Base-by-base conservation (phyloP, 2,329 filamentous ascomycete genomes). In the Diaporthe vexans region DNA sequence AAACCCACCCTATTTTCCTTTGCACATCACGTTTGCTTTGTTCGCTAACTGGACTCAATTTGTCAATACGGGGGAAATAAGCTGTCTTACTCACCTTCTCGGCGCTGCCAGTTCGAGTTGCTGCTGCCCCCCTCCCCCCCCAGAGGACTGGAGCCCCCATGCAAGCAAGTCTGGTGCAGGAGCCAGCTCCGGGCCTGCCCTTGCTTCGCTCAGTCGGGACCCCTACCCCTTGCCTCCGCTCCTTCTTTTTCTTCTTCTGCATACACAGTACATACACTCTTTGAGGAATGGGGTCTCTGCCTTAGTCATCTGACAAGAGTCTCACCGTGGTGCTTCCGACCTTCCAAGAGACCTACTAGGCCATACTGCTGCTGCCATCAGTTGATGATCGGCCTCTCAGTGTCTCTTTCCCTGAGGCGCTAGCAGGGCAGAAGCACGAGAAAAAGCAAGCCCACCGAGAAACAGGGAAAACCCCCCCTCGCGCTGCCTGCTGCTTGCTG, bases 31-130 rank as follows among this genome's bases (percentile, higher is more conserved):
- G 59, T 35, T 70, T 70, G 35, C 51, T 70, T 57, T 70, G 67
- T 52, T 63, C 46, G 69, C 58, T 43, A 72, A 54, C 33, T 52
- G 69, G 26, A 35, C 57, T 61, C 57, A 54, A 54, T 52, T 37
- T 52, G 63, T 67, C 63, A 67, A 52, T 67, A 67, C 63, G 46
- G 46, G 54, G 57, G 57, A 72, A 63, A 72, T 72, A 58, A 61
- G 57, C 46, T 67, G 63, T 67, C 63, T 72, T 63, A 63, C 69
- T 63, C 54, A 54, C 57, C 57, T 63, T 54, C 69, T 48, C 43
- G 43, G 54, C 69, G 56, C 43, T 59, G 10, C 69, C 57, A 52
- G 51, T 63, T 57, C 37, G 69, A 54, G 33, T 72, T 72, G 69
- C 57, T 63, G 35, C 24, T 19, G 8, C 67, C 52, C 43, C 54